Conservation (phyloP, 2,329 filamentous ascomycete genomes). For the Claviceps sorghi region DNA sequence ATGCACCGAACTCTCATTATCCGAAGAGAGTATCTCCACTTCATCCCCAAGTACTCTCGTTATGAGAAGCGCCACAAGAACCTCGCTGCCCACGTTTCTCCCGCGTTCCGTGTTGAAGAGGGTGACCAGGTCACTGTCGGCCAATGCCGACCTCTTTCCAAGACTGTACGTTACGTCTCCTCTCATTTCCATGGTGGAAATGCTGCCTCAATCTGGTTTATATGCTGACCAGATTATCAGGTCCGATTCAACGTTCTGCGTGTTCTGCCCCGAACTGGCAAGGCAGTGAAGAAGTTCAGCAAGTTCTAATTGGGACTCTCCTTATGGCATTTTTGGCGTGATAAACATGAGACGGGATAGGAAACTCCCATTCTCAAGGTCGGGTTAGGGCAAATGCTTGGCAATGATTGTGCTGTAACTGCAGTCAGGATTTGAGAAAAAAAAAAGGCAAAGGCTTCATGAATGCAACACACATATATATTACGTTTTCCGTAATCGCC, state of each 20-base stretch:
- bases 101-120: slow-evolving; percentile 99
- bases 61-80: slow-evolving; percentile 99
- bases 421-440: slow-evolving; percentile 26
- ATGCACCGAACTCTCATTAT: slow-evolving; percentile 99
- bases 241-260: slow-evolving; percentile 99
- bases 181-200: background rate
- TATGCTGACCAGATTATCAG: slow-evolving; percentile 30
- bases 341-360: slow-evolving; percentile 29
- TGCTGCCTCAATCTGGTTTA: background rate
- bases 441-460: slow-evolving; percentile 18
- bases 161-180: slow-evolving; percentile 70
- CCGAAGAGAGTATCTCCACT: slow-evolving; percentile 99
- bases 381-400: slow-evolving; percentile 27
- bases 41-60: slow-evolving; percentile 98
- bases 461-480: slow-evolving; percentile 17
- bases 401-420: slow-evolving; percentile 31
- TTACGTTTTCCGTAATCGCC: background rate
- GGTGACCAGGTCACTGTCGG: slow-evolving; percentile 98
- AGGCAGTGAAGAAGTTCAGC: slow-evolving; percentile 92
- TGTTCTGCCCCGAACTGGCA: slow-evolving; percentile 92
- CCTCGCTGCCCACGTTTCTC: slow-evolving; percentile 95
- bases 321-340: slow-evolving; percentile 41
- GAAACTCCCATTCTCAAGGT: slow-evolving; percentile 23
- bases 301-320: slow-evolving; percentile 71
- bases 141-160: slow-evolving; percentile 97